Percentiles rank a stretch among this genome's conserved stretches.
phyloP scores from a whole-genome alignment of 2,329 filamentous ascomycete genomes.

The Stagonosporopsis tanaceti region DNA sequence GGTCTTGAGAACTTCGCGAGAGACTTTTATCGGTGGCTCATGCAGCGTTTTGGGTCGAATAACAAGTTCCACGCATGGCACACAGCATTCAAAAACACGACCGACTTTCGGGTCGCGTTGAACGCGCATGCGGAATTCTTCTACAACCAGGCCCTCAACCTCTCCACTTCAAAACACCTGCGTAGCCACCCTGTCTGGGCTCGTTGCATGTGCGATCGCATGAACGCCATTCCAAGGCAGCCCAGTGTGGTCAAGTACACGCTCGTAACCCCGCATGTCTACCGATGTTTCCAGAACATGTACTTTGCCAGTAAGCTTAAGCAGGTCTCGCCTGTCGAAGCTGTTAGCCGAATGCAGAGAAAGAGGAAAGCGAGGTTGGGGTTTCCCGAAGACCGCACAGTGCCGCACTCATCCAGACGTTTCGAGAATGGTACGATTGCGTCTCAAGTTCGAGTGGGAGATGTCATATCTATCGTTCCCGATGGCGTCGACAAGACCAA shows the following conservation, averaged over 20 bases:
- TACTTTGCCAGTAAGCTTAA: slow-evolving; percentile 65
- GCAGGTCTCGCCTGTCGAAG: slow-evolving; percentile 16
- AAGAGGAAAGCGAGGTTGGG: slow-evolving; percentile 25
- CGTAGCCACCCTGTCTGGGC: slow-evolving; percentile 61
- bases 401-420: background rate
- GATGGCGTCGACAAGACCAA: slow-evolving; percentile 56
- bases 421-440: slow-evolving; percentile 27
- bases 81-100: slow-evolving; percentile 41
- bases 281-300: slow-evolving; percentile 69
- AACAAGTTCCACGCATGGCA: slow-evolving; percentile 64
- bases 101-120: slow-evolving; percentile 71
- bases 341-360: slow-evolving; percentile 20
- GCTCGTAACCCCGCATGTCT: slow-evolving; percentile 74
- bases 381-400: slow-evolving; percentile 21
- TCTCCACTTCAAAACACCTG: slow-evolving; percentile 50
- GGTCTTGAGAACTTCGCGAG: slow-evolving; percentile 64
- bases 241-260: slow-evolving; percentile 55
- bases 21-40: slow-evolving; percentile 67
- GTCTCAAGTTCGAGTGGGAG: slow-evolving; percentile 46
- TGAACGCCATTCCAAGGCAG: slow-evolving; percentile 24
- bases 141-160: slow-evolving; percentile 67
- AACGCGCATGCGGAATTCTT: slow-evolving; percentile 69
- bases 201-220: slow-evolving; percentile 50
- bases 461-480: slow-evolving; percentile 58
- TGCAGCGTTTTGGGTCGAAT: slow-evolving; percentile 53